Percentiles rank a stretch among this genome's conserved stretches.
Conservation (phyloP, 805 yeast species). For the Metschnikowia koreensis region DNA sequence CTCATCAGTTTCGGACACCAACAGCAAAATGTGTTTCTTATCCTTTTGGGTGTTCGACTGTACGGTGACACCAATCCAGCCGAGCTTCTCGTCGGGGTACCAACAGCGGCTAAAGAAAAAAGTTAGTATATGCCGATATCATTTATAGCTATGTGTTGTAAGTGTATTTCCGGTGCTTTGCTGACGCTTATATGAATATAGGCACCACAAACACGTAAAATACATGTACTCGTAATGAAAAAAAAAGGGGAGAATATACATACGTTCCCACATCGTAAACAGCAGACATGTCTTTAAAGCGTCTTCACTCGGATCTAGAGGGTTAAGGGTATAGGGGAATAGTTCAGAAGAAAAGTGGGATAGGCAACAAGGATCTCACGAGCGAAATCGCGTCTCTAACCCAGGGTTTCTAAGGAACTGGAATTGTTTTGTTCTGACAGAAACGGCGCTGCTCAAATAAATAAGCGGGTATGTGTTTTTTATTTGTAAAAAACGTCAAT, state of each 20-base stretch:
- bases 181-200: too few relatives aligned
- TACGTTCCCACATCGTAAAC: slow-evolving; percentile 41
- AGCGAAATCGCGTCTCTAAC: slow-evolving; percentile 3
- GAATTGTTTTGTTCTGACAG: not conserved
- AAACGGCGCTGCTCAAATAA: not conserved
- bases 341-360: not conserved
- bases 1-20: slow-evolving; percentile 52
- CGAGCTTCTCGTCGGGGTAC: slow-evolving; percentile 70
- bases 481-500: not conserved
- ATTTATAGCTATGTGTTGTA: not conserved
- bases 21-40: slow-evolving; percentile 48
- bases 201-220: not conserved
- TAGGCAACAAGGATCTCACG: not conserved
- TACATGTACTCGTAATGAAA: not conserved
- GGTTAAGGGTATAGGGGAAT: not conserved
- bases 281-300: slow-evolving; percentile 7
- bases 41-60: slow-evolving; percentile 39
- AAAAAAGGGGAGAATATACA: slow-evolving; percentile 7
- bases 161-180: too few relatives aligned
- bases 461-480: not conserved
- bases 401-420: not conserved
- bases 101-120: slow-evolving; percentile 56
- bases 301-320: not conserved
- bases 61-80: slow-evolving; percentile 75
- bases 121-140: slow-evolving; percentile 1